These are phyloP conservation scores for Kodamaea hsintzibuensis DNA, from an alignment of 805 yeast species.

Conservation along the genomic window DNA sequence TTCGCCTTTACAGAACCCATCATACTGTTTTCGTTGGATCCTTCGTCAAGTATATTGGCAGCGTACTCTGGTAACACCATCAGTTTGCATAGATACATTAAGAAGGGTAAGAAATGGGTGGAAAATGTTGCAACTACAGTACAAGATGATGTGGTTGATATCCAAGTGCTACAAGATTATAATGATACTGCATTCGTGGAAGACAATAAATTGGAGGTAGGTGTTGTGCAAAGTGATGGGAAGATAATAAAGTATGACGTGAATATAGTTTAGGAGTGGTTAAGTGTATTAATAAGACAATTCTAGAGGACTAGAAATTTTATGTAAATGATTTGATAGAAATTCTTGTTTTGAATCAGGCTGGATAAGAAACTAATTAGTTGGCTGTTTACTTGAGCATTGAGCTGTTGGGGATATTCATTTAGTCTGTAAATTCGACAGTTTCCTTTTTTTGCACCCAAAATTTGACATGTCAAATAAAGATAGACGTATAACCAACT, in stretches of 20 bases:
- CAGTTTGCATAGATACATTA: slow-evolving; percentile 36
- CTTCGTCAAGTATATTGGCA: slow-evolving; percentile 35
- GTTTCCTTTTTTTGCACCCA: not conserved
- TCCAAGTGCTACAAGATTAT: slow-evolving; percentile 6
- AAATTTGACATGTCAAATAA: not conserved
- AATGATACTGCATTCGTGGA: slow-evolving; percentile 9
- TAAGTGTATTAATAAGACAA: too few species aligned
- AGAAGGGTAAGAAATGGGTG: slow-evolving; percentile 41
- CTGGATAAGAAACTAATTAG: too few species aligned
- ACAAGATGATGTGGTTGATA: not conserved
- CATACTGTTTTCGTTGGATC: slow-evolving; percentile 32
- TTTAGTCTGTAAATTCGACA: not conserved
- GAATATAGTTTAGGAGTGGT: not conserved
- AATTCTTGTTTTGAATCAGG: too few species aligned
- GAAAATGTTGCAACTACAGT: slow-evolving; percentile 9
- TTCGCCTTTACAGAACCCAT: slow-evolving; percentile 23
- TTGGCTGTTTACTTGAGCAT: too few species aligned
- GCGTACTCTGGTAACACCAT: slow-evolving; percentile 22
- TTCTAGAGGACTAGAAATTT: too few species aligned
- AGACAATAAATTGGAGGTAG: slow-evolving; percentile 10
- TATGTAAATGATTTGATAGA: too few species aligned
- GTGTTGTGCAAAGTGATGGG: slow-evolving; percentile 5
- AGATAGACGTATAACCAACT: not conserved
- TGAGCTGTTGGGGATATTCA: not conserved
- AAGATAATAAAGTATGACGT: slow-evolving; percentile 7